These are phyloP conservation scores for Tubosaeta sp. DNA, from an alignment of 768 basidiomycete species.

Conservation along the genomic window DNA sequence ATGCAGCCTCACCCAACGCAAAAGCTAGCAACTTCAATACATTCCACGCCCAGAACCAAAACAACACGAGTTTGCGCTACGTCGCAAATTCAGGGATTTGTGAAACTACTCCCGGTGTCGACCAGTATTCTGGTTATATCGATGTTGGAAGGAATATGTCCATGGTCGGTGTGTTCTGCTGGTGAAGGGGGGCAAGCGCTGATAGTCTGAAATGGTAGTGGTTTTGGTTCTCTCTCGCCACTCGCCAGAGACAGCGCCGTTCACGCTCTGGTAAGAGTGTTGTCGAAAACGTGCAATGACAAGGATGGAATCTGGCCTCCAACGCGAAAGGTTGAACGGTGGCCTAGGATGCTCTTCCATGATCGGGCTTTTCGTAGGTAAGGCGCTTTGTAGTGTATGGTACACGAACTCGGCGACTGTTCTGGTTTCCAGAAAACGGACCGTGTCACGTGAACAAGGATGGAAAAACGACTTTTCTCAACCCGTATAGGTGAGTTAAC, in stretches of 20 bases:
- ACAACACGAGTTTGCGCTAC: constrained; percentile 39
- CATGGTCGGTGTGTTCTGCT: constrained; percentile 37
- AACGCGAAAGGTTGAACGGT: constrained; percentile 44
- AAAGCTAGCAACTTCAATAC: background rate
- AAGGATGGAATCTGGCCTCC: background rate
- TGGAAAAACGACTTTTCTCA: constrained; percentile 46
- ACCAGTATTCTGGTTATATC: constrained; percentile 59
- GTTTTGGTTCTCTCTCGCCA: constrained; percentile 72
- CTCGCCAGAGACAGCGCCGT: constrained; percentile 56
- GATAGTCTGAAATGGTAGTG: constrained; percentile 37
- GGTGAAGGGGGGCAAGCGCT: background rate
- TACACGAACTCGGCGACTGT: background rate
- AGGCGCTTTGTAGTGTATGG: background rate
- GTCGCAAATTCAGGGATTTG: constrained; percentile 58
- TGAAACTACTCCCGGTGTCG: constrained; percentile 59
- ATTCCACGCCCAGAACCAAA: constrained; percentile 17
- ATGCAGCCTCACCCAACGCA: background rate
- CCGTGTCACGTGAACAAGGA: constrained; percentile 60
- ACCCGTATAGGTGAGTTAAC: constrained; percentile 51
- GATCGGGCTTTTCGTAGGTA: constrained; percentile 65
- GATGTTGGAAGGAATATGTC: constrained; percentile 56
- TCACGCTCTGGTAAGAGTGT: constrained; percentile 53
- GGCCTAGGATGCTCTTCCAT: constrained; percentile 61
- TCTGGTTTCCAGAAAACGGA: constrained; percentile 46
- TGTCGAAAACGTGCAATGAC: background rate